These are phyloP conservation scores for Talinum fruticosum DNA, from an alignment of 148 eudicot species.

Conservation along the genomic window DNA sequence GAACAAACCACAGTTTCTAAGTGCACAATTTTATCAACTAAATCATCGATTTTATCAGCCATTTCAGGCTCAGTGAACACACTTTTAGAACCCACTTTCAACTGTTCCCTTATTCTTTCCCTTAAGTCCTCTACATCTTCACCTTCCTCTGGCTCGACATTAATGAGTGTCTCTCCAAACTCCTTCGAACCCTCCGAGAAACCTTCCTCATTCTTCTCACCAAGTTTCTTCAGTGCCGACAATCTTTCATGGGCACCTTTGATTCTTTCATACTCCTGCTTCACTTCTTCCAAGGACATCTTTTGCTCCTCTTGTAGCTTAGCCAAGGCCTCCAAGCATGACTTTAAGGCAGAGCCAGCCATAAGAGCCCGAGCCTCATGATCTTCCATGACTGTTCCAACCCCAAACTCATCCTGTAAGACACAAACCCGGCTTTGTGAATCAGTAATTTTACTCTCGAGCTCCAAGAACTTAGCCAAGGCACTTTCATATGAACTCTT, in stretches of 20 bases:
- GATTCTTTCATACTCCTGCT: slow-evolving; percentile 45
- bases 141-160: slow-evolving; percentile 28
- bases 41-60: slow-evolving; percentile 70
- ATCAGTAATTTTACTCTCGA: slow-evolving; percentile 55
- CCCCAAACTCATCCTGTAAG: slow-evolving; percentile 70
- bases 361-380: slow-evolving; percentile 64
- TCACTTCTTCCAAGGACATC: slow-evolving; percentile 40
- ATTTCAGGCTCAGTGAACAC: slow-evolving; percentile 56
- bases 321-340: slow-evolving; percentile 55
- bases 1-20: slow-evolving; percentile 57
- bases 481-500: slow-evolving; percentile 62
- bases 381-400: slow-evolving; percentile 64
- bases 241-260: slow-evolving; percentile 49
- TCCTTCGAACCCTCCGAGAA: slow-evolving; percentile 5
- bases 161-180: slow-evolving; percentile 28
- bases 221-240: slow-evolving; percentile 33
- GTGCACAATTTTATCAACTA: slow-evolving; percentile 56
- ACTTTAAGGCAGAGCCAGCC: slow-evolving; percentile 58
- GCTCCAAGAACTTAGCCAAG: slow-evolving; percentile 53
- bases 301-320: slow-evolving; percentile 50
- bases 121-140: slow-evolving; percentile 26
- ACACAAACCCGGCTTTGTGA: slow-evolving; percentile 48
- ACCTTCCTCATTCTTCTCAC: slow-evolving; percentile 14
- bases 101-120: slow-evolving; percentile 41
- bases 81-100: slow-evolving; percentile 28